phyloP scores from a whole-genome alignment of 192 early-diverging fungal species.

The Backusella macrospora region DNA sequence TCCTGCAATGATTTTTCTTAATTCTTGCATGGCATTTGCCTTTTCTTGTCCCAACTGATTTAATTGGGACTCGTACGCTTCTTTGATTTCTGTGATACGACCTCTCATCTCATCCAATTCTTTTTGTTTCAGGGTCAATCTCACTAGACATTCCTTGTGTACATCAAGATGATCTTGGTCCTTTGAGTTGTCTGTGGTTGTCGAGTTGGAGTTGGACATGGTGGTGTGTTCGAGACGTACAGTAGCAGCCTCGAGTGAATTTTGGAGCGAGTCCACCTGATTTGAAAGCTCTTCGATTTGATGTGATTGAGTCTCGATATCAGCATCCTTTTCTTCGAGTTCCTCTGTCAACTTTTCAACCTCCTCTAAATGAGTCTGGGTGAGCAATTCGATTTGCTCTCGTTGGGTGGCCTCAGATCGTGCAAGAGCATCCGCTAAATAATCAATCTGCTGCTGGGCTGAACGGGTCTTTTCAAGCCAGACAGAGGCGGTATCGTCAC shows the following conservation, averaged over 20 bases:
- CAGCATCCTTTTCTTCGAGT: slow-evolving; percentile 10
- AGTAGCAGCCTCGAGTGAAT: slow-evolving; percentile 29
- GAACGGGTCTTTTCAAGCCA: slow-evolving; percentile 34
- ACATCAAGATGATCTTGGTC: neutral
- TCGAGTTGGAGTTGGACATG: neutral
- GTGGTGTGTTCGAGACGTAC: slow-evolving; percentile 26
- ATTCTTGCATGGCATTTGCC: slow-evolving; percentile 11
- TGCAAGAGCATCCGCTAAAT: slow-evolving; percentile 14
- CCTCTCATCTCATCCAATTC: slow-evolving; percentile 12
- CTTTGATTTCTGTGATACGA: slow-evolving; percentile 19
- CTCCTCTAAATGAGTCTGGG: neutral
- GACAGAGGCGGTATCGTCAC: slow-evolving; percentile 31
- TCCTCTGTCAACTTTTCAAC: neutral
- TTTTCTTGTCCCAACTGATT: slow-evolving; percentile 26
- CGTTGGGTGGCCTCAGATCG: neutral
- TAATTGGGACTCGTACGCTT: slow-evolving; percentile 9
- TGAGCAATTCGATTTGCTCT: neutral
- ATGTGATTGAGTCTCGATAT: slow-evolving; percentile 19
- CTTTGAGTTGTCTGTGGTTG: neutral
- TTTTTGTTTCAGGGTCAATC: neutral
- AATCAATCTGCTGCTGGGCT: slow-evolving; percentile 23
- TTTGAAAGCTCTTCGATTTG: slow-evolving; percentile 21
- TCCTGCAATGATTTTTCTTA: neutral
- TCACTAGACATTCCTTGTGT: neutral
- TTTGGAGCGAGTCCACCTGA: slow-evolving; percentile 28